Conservation (phyloP, 495 filamentous ascomycete species). For the Bryoglossum gracile region DNA sequence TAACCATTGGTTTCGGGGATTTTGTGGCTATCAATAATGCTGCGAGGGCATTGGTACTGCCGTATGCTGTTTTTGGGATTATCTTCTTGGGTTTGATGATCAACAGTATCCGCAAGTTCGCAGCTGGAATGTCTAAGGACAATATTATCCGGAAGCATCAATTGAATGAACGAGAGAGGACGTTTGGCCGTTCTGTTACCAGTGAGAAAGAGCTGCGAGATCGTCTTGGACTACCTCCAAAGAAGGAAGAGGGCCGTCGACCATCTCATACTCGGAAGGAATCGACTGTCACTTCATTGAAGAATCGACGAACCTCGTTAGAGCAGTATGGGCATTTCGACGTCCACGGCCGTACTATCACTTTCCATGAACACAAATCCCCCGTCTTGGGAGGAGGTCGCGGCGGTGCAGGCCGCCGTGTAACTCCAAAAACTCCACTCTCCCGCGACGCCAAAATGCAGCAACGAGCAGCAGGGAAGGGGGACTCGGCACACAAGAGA, state of each 20-base stretch:
- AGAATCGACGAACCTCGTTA: constrained; percentile 23
- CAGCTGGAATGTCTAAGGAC: constrained; percentile 52
- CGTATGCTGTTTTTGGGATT: constrained; percentile 69
- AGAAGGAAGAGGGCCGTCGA: constrained; percentile 1
- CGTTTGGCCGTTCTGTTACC: constrained; percentile 47
- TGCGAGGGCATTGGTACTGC: constrained; percentile 54
- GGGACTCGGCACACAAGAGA: constrained; percentile 36
- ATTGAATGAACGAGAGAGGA: constrained; percentile 48
- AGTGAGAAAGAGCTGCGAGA: constrained; percentile 37
- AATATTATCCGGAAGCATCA: constrained; percentile 62
- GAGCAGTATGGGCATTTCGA: constrained; percentile 32
- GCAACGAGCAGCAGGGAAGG: constrained; percentile 49
- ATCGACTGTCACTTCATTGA: constrained; percentile 5
- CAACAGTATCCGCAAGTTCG: constrained; percentile 60
- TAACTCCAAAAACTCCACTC: constrained; percentile 7
- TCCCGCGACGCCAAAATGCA: constrained; percentile 28
- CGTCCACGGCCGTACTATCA: constrained; percentile 30
- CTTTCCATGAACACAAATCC: constrained; percentile 28
- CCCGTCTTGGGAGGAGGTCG: constrained; percentile 12
- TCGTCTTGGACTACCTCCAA: constrained; percentile 33
- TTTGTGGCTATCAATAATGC: constrained; percentile 40
- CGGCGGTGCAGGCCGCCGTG: constrained; percentile 15
- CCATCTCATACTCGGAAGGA: constrained; percentile 4
- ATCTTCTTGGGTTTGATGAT: constrained; percentile 69
- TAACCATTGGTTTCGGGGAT: constrained; percentile 70